These are phyloP conservation scores for Claviceps quebecensis DNA, from an alignment of 2,329 filamentous ascomycete genomes.

Conservation along the genomic window DNA sequence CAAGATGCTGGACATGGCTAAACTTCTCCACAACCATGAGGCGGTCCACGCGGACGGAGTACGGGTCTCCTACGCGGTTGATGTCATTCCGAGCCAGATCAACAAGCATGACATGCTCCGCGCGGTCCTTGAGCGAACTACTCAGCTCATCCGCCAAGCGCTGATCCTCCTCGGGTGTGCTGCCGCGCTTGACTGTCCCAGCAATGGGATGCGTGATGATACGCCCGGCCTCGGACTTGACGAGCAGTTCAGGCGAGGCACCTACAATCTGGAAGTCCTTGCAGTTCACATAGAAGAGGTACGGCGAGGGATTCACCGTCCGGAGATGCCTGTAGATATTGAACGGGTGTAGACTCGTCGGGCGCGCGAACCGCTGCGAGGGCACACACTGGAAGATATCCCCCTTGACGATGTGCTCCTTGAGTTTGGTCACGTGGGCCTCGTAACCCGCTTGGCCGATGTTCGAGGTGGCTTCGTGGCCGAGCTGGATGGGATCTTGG, in stretches of 20 bases:
- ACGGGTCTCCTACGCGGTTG: slow-evolving; percentile 86
- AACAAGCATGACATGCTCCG: slow-evolving; percentile 95
- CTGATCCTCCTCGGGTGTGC: slow-evolving; percentile 68
- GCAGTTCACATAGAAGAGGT: slow-evolving; percentile 93
- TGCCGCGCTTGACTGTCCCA: slow-evolving; percentile 81
- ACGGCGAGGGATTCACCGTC: slow-evolving; percentile 94
- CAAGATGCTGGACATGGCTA: slow-evolving; percentile 92
- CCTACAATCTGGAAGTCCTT: slow-evolving; percentile 88
- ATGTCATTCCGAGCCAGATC: slow-evolving; percentile 93
- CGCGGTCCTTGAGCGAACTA: slow-evolving; percentile 75
- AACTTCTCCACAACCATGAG: slow-evolving; percentile 92
- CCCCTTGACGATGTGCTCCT: slow-evolving; percentile 78
- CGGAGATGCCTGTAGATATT: slow-evolving; percentile 94
- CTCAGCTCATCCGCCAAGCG: slow-evolving; percentile 63
- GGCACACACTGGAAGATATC: slow-evolving; percentile 98
- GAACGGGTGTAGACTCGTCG: slow-evolving; percentile 86
- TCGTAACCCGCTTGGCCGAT: slow-evolving; percentile 84
- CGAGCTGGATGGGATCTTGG: slow-evolving; percentile 57
- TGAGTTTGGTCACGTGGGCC: slow-evolving; percentile 69
- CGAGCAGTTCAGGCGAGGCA: slow-evolving; percentile 85
- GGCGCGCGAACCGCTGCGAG: slow-evolving; percentile 80
- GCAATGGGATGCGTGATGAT: slow-evolving; percentile 97
- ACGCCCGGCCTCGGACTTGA: slow-evolving; percentile 73
- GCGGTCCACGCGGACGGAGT: slow-evolving; percentile 78
- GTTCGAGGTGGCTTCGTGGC: slow-evolving; percentile 79